Evolutionary conservation across 139 green algal genomes (phyloP).

Genomic region (Nannochloris sp.): DNA sequence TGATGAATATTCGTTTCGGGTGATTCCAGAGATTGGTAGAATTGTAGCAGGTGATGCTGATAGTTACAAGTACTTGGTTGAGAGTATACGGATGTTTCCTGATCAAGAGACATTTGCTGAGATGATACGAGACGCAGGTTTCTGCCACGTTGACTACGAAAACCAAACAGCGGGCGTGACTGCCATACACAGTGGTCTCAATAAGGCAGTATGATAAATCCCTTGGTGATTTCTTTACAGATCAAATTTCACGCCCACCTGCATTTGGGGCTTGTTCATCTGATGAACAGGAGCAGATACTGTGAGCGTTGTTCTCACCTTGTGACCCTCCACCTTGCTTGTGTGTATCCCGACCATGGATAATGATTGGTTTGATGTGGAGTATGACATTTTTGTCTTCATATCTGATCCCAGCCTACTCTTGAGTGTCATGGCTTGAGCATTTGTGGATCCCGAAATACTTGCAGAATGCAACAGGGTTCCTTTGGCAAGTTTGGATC

Average conservation of each 20-base stretch:
- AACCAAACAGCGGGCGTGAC: conserved; percentile 82
- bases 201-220: conserved; percentile 17
- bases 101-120: conserved; percentile 60
- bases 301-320: not conserved
- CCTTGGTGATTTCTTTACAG: not conserved
- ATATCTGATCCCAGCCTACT: not conserved
- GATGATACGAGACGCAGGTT: conserved; percentile 77
- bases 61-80: conserved; percentile 96
- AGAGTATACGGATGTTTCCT: conserved; percentile 94
- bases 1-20: conserved; percentile 88
- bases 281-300: not conserved
- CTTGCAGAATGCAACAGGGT: conserved; percentile 1
- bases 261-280: not conserved
- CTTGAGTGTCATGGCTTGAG: not conserved
- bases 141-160: conserved; percentile 71
- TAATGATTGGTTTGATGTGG: not conserved
- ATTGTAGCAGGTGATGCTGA: conserved; percentile 73
- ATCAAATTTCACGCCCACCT: conserved; percentile 1
- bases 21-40: conserved; percentile 85
- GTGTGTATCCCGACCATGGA: not conserved
- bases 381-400: conserved; percentile 2
- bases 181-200: conserved; percentile 92
- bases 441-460: not conserved
- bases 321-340: not conserved
- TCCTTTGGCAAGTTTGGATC: conserved; percentile 4